Percentiles rank a stretch among this genome's conserved stretches.
Conservation (phyloP, 495 filamentous ascomycete genomes). For the Endocarpon pusillum region DNA sequence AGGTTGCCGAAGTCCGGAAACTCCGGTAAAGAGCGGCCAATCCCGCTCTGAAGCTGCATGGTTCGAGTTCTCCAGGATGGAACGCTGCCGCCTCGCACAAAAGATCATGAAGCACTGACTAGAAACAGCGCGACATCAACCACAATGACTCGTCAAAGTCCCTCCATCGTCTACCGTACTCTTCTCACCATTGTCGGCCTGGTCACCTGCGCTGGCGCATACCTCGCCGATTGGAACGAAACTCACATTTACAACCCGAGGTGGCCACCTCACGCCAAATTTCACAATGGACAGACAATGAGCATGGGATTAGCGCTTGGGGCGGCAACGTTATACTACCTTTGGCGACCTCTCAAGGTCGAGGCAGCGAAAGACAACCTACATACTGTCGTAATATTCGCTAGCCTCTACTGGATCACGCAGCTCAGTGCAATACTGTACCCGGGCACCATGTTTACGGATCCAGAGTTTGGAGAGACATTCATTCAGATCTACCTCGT, state of each 20-base stretch:
- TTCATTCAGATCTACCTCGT: slow-evolving; percentile 30
- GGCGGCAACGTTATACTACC: slow-evolving; percentile 30
- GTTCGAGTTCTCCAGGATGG: too few relatives aligned
- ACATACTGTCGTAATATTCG: slow-evolving; percentile 22
- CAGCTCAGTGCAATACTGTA: slow-evolving; percentile 29
- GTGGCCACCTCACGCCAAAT: slow-evolving; percentile 40
- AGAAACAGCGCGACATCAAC: too few relatives aligned
- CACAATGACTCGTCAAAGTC: too few relatives aligned
- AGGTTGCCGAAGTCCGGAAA: too few relatives aligned
- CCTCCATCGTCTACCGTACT: too few relatives aligned
- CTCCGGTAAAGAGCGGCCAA: too few relatives aligned
- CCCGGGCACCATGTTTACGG: slow-evolving; percentile 29
- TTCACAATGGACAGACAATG: slow-evolving; percentile 40
- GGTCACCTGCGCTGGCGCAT: too few relatives aligned
- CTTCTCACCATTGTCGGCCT: too few relatives aligned
- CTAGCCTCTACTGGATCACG: slow-evolving; percentile 33
- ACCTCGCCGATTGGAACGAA: slow-evolving; percentile 29
- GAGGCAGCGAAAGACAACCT: slow-evolving; percentile 16
- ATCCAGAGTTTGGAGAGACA: slow-evolving; percentile 36
- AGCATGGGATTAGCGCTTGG: slow-evolving; percentile 27
- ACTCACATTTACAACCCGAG: slow-evolving; percentile 37
- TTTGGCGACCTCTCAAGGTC: slow-evolving; percentile 15
- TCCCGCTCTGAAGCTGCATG: too few relatives aligned
- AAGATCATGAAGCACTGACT: too few relatives aligned
- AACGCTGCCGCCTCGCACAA: too few relatives aligned